Evolutionary conservation across 306 rosid genomes (phyloP), one percentile per base, ranked within the genome.

Genomic region (Aeschynomene evenia): DNA sequence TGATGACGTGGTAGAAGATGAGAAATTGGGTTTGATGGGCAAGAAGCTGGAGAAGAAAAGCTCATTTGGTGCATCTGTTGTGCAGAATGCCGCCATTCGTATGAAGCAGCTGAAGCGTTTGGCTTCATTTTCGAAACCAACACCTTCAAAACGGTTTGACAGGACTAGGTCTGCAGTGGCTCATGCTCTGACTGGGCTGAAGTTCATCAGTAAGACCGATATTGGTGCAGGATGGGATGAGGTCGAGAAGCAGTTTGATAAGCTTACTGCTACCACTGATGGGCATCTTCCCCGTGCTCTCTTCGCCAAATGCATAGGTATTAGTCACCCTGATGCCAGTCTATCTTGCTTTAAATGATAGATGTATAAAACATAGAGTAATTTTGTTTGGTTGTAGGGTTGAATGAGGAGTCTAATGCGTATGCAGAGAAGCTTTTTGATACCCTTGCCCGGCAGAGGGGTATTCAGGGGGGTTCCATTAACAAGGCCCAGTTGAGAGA

Each of bases 251-350:
- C 61, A 24, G 73, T 82, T 82, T 74, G 63, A 68, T 10, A 70
- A 69, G 72, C 86, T 85, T 4, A 70, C 86, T 20, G 83, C 75
- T 66, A 39, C 79, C 67, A 75, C 91, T 53, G 77, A 73, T 59
- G 95, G 83, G 7, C 45, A 70, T 65, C 90, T 88, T 70, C 76
- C 84, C 34, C 86, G 87, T 51, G n/a, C 78, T 4, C 80, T 56
- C 52, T 88, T 85, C 24, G 88, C 80, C n/a, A 73, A 81, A 77
- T 88, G 95, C 77, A 74, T 85, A 68, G 92, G 92, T 84, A 70
- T 4, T 29, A 24, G 37, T 15, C 7, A 37, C 46, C 36, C 5
- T 5, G 34, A 56, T 73, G 18, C 14, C 15, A 10, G 21, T 18
- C n/a, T 28, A 24, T 31, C 28, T 15, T 56, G 23, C 16, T 39